These are phyloP conservation scores for Mycena pura DNA, from an alignment of 768 basidiomycete species.

Conservation along the genomic window DNA sequence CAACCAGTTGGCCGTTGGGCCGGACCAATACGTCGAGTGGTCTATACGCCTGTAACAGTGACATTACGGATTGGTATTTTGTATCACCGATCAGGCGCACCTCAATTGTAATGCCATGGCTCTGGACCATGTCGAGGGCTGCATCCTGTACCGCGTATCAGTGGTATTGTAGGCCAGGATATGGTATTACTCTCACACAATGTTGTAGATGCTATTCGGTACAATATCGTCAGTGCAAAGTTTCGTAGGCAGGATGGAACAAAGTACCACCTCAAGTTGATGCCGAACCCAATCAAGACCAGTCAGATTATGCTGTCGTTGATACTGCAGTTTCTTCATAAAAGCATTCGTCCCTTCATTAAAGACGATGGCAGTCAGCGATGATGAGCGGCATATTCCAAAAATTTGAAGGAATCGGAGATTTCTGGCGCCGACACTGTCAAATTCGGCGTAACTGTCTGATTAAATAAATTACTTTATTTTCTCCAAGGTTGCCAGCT, in stretches of 20 bases:
- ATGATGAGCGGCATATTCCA: not conserved
- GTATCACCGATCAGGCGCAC: not conserved
- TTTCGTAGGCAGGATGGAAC: not conserved
- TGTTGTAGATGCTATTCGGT: not conserved
- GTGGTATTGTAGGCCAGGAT: not conserved
- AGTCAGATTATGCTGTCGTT: not conserved
- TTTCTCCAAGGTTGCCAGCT: not conserved
- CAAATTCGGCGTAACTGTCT: not conserved
- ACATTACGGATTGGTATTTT: not conserved
- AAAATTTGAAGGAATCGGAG: not conserved
- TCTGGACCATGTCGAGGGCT: not conserved
- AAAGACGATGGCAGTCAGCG: not conserved
- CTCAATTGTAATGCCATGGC: not conserved
- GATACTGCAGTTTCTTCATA: not conserved
- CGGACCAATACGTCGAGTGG: not conserved
- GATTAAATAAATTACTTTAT: not conserved
- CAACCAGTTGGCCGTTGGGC: not conserved
- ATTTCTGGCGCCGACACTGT: not conserved
- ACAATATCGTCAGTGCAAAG: not conserved
- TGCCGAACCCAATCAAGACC: not conserved
- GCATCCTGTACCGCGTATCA: not conserved
- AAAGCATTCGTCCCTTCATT: not conserved
- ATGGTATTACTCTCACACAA: not conserved
- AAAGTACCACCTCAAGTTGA: not conserved
- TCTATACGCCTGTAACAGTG: not conserved